Evolutionary conservation across 176 grass and related monocot genomes (phyloP).

Genomic region (Musa itinerans): DNA sequence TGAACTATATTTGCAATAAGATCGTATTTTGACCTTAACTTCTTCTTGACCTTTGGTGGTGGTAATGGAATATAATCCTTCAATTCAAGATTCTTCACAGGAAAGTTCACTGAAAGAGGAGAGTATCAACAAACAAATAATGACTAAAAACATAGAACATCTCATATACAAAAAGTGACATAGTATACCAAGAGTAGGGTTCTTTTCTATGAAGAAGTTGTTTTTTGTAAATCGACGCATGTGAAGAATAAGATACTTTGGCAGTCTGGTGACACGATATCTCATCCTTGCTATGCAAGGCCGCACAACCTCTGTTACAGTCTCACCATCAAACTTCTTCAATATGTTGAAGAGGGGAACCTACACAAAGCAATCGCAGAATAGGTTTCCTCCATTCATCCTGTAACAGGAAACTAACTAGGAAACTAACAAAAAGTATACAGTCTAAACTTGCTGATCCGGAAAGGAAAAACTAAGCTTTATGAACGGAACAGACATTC

Average conservation of each 20-base stretch:
- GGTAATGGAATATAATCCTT: slow-evolving; percentile 97
- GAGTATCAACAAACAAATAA: not conserved
- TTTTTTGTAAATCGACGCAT: slow-evolving; percentile 95
- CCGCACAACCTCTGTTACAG: slow-evolving; percentile 73
- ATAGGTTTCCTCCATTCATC: not conserved
- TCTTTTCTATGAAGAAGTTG: slow-evolving; percentile 92
- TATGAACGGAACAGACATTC: no score
- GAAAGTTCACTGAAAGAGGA: slow-evolving; percentile 64
- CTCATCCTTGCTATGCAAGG: slow-evolving; percentile 90
- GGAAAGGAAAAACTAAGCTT: no score
- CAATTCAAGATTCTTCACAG: slow-evolving; percentile 92
- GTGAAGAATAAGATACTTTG: slow-evolving; percentile 88
- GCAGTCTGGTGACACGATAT: slow-evolving; percentile 72
- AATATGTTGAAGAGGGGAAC: slow-evolving; percentile 94
- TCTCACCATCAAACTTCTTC: slow-evolving; percentile 93
- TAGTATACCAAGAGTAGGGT: slow-evolving; percentile 73
- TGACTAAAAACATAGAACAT: not conserved
- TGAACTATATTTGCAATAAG: slow-evolving; percentile 96
- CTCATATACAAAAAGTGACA: not conserved
- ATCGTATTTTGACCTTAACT: slow-evolving; percentile 77
- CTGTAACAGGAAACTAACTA: no score
- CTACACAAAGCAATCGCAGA: slow-evolving; percentile 24
- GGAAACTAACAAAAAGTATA: no score
- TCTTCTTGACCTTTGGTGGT: slow-evolving; percentile 50
- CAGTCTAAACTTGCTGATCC: no score